Conservation (phyloP, 2,329 filamentous ascomycete species). For the Cladophialophora chaetospira region DNA sequence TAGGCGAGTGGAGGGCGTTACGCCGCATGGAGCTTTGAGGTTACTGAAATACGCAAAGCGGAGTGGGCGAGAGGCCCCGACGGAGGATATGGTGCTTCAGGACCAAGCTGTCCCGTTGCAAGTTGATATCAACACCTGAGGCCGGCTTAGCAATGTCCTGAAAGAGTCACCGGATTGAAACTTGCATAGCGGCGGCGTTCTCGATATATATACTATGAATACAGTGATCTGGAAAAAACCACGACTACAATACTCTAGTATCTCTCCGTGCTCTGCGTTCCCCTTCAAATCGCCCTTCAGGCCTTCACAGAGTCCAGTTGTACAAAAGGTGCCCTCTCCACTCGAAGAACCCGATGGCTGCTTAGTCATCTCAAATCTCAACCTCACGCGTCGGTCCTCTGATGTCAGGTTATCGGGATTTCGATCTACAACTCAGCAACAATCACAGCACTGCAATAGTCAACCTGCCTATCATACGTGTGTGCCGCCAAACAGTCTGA, state of each 20-base stretch:
- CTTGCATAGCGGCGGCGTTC: conserved; percentile 3
- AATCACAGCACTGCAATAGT: no score
- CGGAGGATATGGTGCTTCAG: background rate
- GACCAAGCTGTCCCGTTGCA: background rate
- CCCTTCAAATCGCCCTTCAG: no score
- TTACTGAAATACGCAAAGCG: conserved; percentile 47
- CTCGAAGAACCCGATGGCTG: no score
- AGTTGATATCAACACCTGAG: background rate
- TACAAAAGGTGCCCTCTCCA: no score
- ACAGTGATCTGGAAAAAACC: background rate
- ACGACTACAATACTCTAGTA: no score
- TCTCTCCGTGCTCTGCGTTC: no score
- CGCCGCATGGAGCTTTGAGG: conserved; percentile 48
- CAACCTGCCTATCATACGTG: no score
- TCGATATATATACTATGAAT: background rate
- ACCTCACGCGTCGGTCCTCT: background rate
- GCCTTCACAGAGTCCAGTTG: no score
- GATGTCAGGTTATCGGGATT: background rate
- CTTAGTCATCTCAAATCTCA: background rate
- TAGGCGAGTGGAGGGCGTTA: conserved; percentile 76
- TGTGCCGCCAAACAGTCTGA: no score
- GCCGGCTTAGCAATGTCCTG: background rate
- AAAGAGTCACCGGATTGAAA: background rate
- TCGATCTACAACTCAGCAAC: no score
- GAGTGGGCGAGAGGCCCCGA: conserved; percentile 1